Evolutionary conservation across 1,284 basidiomycete species (phyloP), one percentile per base, ranked within the genome.

Genomic region (Puccinia polysora): DNA sequence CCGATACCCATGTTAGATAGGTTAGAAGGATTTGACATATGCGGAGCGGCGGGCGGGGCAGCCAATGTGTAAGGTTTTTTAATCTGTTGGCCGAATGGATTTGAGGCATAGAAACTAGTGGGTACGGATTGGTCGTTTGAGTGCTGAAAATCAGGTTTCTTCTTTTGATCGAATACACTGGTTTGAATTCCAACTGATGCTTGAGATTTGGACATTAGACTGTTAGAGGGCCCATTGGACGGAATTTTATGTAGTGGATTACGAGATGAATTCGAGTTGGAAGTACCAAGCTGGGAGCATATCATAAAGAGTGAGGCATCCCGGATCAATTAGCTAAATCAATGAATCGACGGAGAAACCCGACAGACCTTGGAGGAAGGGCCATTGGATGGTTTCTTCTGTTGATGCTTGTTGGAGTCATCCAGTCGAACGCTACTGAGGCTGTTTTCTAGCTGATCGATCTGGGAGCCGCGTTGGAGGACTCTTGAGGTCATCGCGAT

Each of bases 1-100:
- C 80, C 80, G 0, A 80, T 76, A 36, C 79, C 77, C 53, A 80
- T 63, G 28, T 60, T 59, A 18, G 47, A 50, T 45, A 50, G 47
- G 47, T 36, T 62, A 28, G 56, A 23, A 47, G 53, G 53, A 32
- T 45, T 69, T 4, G 65, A 47, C 23, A 56, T 53, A 23, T 52
- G 53, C 14, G 58, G 68, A 12, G 30, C 45, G 32, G 58, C 36
- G 34, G 68, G 58, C 7, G 56, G 58, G 43, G 49, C 45, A 36
- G 43, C 45, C 14, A 62, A 36, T 10, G 68, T 60, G 36, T 60
- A 70, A 23, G 68, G 68, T 49, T 70, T 60, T 28, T 70, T 53
- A 47, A 25, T 34, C n/a, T 28, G 28, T 59, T 49, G 55, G 18
- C 38, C 50, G 36, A 58, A 69, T 49, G 65, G 30, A 32, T 47